Evolutionary conservation across 164 flowering plant species (phyloP).

Genomic region (Nymphaea colorata): DNA sequence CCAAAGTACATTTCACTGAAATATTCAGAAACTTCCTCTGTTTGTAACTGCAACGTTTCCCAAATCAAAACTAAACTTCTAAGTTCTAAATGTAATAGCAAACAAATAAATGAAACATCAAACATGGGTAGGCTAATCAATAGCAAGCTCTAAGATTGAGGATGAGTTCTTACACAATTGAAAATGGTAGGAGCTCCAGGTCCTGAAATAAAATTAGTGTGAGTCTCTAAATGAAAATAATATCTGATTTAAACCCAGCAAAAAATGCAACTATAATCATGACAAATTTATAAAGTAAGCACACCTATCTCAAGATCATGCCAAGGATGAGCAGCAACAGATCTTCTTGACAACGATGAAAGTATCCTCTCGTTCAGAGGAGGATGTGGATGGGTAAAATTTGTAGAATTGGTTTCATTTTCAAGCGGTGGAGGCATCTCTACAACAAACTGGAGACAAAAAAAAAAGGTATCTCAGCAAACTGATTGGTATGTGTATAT

Average conservation of each 20-base stretch:
- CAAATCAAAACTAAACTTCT: no score
- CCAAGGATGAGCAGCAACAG: constrained; percentile 91
- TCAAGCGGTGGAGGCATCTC: constrained; percentile 43
- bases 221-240: neutral
- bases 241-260: neutral
- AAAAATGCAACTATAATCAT: neutral
- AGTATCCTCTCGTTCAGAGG: constrained; percentile 81
- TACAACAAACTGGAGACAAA: constrained; percentile 15
- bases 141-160: neutral
- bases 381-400: constrained; percentile 22
- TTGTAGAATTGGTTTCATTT: constrained; percentile 12
- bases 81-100: no score
- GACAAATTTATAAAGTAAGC: neutral
- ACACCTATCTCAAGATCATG: constrained; percentile 94
- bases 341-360: constrained; percentile 58
- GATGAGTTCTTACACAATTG: constrained; percentile 55
- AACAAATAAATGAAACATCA: no score
- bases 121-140: no score
- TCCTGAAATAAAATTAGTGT: constrained; percentile 31
- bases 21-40: no score
- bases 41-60: no score
- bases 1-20: no score
- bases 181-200: constrained; percentile 72
- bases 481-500: no score
- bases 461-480: neutral